Evolutionary conservation across 139 green algal genomes (phyloP), one percentile per base, ranked within the genome.

Genomic region (Chlamydomonas sphaeroides): DNA sequence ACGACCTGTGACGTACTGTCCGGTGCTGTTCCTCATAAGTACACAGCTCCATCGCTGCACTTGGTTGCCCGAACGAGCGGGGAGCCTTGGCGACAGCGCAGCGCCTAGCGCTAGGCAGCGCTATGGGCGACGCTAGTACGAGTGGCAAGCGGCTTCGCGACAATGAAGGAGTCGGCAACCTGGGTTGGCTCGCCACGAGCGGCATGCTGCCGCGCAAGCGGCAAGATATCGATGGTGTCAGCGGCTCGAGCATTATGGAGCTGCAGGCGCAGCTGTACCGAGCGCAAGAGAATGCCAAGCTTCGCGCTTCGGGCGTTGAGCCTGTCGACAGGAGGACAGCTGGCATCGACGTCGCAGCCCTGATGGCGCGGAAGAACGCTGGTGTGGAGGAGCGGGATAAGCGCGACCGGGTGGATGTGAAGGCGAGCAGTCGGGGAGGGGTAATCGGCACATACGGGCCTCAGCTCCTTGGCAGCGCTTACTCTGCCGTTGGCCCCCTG

Each of bases 111-210:
- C n/a, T n/a, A n/a, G n/a, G n/a, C n/a, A n/a, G n/a, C n/a, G n/a
- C 45, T 53, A 82, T 82, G 75, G 32, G 3, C 18, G 75, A 82
- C 8, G 8, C 61, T 25, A 20, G 25, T 2, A 28, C 75, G 3
- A 65, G 36, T 18, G 42, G 32, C 20, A 82, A 82, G 42, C 75
- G 75, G 5, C 0, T 18, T 33, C 69, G 51, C 28, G 67, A 42
- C 38, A 83, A 65, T 25, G 83, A 65, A 25, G 25, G 53, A 14
- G 65, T 84, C 42, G 77, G 77, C 30, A 75, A 88, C 36, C 77
- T 98, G 45, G 94, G 94, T 35, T 98, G 94, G 94, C 85, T 97
- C 5, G 89, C 94, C 1, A 85, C 84, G 56, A 94, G 88, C n/a
- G 77, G 88, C 1, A 65, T 93, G 8, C 90, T 94, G 59, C 93